Conservation (phyloP, 2,329 filamentous ascomycete genomes). For the Aspergillus clavatus region DNA sequence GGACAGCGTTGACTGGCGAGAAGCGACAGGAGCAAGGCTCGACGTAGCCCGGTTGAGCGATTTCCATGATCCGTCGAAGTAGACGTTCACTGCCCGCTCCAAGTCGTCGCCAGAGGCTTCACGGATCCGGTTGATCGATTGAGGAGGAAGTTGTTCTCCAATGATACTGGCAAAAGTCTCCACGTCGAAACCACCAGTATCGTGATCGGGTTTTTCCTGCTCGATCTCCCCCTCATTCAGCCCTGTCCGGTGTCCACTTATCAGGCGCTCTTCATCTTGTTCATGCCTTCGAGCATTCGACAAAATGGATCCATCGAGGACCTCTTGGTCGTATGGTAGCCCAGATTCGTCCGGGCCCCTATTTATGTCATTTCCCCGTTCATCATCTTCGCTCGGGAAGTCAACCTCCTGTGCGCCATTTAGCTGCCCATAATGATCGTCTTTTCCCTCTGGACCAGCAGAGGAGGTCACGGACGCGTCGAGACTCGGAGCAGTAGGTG, state of each 20-base stretch:
- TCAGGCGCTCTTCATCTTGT: not conserved
- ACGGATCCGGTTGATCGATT: conserved; percentile 47
- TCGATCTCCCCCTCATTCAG: not conserved
- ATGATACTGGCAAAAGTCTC: conserved; percentile 54
- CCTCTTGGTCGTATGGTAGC: too few species aligned
- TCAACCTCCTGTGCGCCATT: not conserved
- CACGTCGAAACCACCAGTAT: conserved; percentile 47
- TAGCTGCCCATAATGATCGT: not conserved
- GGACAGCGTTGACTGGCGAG: conserved; percentile 9
- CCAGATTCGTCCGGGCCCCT: too few species aligned
- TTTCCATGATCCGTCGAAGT: conserved; percentile 61
- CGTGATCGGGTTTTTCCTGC: conserved; percentile 1
- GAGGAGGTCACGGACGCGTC: conserved; percentile 17
- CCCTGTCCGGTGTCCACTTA: not conserved
- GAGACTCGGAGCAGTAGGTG: conserved; percentile 2
- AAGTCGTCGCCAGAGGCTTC: conserved; percentile 49
- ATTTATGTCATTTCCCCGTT: too few species aligned
- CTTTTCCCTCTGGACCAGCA: not conserved
- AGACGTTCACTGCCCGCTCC: conserved; percentile 60
- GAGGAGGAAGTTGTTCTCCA: conserved; percentile 46
- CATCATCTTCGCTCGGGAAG: not conserved
- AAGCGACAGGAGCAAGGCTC: conserved; percentile 8
- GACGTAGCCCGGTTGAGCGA: conserved; percentile 15
- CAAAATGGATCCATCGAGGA: not conserved
- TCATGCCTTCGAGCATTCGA: not conserved